These are phyloP conservation scores for Paragyromitra xinjiangensis DNA, from an alignment of 495 filamentous ascomycete genomes.

Conservation along the genomic window DNA sequence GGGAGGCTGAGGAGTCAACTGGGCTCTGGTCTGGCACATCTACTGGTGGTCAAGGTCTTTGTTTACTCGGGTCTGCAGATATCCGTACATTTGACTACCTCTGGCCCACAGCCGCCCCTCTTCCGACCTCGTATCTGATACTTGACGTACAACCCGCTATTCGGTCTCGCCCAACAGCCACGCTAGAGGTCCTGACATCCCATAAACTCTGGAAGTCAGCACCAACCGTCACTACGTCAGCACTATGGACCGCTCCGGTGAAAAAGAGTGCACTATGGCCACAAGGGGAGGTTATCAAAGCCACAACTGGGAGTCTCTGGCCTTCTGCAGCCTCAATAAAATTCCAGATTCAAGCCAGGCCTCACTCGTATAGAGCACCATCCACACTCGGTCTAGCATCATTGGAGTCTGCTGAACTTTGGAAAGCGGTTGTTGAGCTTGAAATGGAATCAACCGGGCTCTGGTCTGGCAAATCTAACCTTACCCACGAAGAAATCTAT, in stretches of 20 bases:
- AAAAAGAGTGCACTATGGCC: constrained; percentile 25
- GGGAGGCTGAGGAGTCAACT: background rate
- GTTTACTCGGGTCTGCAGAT: background rate
- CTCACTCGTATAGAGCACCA: background rate
- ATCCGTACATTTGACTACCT: background rate
- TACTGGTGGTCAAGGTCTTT: background rate
- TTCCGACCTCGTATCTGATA: background rate
- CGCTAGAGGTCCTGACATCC: background rate
- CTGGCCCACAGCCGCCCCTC: constrained; percentile 6
- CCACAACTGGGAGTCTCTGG: constrained; percentile 20
- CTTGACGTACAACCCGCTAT: background rate
- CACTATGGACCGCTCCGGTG: constrained; percentile 21
- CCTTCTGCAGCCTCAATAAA: constrained; percentile 29
- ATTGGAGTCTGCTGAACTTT: constrained; percentile 4
- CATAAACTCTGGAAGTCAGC: constrained; percentile 16
- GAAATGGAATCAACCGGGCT: constrained; percentile 1
- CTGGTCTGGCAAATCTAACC: background rate
- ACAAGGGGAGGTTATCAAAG: background rate
- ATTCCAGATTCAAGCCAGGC: background rate
- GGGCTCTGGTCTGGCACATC: constrained; percentile 8
- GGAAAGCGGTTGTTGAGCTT: background rate
- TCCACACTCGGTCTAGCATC: background rate
- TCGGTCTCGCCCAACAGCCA: background rate
- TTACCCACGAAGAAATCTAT: background rate
- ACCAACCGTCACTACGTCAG: background rate